Evolutionary conservation across 108 stramenopile species (phyloP).

Genomic region (Skeletonema grethae): DNA sequence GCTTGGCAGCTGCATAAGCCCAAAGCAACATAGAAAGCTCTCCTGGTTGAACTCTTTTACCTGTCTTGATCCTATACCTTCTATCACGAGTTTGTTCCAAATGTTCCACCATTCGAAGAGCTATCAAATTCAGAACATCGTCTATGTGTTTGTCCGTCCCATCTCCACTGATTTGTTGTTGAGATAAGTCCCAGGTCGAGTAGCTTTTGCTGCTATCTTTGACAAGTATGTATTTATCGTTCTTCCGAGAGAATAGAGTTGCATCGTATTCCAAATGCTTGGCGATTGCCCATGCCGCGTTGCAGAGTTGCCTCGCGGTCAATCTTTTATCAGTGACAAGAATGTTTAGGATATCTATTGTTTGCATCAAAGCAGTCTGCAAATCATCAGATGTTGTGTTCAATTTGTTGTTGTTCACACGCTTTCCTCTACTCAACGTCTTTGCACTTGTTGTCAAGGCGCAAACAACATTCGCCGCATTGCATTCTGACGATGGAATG

Average conservation of each 20-base stretch:
- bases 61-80: constrained; percentile 2
- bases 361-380: constrained; percentile 46
- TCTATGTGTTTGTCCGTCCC: constrained; percentile 35
- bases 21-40: constrained; percentile 80
- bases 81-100: constrained; percentile 15
- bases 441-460: constrained; percentile 81
- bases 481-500: constrained; percentile 58
- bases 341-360: constrained; percentile 46
- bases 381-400: constrained; percentile 32
- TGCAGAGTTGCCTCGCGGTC: constrained; percentile 73
- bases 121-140: constrained; percentile 62
- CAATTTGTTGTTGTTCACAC: constrained; percentile 2
- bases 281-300: constrained; percentile 79
- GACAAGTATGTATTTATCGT: constrained; percentile 25
- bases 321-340: constrained; percentile 48
- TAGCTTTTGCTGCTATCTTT: constrained; percentile 11
- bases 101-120: constrained; percentile 44
- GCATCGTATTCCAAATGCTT: constrained; percentile 64
- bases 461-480: constrained; percentile 79
- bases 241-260: constrained; percentile 16
- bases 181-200: constrained; percentile 36
- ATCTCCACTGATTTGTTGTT: constrained; percentile 25
- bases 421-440: constrained; percentile 22
- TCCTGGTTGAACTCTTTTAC: constrained; percentile 49
- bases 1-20: constrained; percentile 70